These are phyloP conservation scores for Tricholoma flavovirens DNA, from an alignment of 768 basidiomycete species.

Conservation along the genomic window DNA sequence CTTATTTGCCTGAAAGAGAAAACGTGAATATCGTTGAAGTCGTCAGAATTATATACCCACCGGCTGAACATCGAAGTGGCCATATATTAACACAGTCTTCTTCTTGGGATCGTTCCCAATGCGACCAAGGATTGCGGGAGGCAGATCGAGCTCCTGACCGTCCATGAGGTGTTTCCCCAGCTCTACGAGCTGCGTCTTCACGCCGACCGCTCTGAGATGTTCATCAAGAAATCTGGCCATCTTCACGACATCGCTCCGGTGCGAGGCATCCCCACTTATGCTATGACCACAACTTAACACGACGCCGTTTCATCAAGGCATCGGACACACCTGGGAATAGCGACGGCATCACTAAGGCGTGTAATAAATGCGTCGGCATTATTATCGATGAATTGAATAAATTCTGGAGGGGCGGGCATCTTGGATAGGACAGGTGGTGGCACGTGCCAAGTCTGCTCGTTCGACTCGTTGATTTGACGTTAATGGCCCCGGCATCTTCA, in stretches of 20 bases:
- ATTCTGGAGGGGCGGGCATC: slow-evolving; percentile 47
- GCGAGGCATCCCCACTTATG: slow-evolving; percentile 64
- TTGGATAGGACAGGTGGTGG: not conserved
- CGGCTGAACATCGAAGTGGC: slow-evolving; percentile 95
- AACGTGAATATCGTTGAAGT: not conserved
- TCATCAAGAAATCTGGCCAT: slow-evolving; percentile 83
- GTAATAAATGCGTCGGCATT: slow-evolving; percentile 72
- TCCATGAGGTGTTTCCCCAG: slow-evolving; percentile 69
- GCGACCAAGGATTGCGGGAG: slow-evolving; percentile 77
- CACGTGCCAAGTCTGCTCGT: no score
- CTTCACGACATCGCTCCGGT: slow-evolving; percentile 68
- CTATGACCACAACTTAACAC: slow-evolving; percentile 27
- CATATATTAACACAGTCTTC: slow-evolving; percentile 92
- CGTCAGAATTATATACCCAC: no score
- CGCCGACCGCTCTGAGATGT: slow-evolving; percentile 73
- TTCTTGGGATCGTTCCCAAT: slow-evolving; percentile 82
- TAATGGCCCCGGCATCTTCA: slow-evolving; percentile 4
- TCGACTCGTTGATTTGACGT: not conserved
- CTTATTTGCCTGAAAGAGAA: slow-evolving; percentile 31
- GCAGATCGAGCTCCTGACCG: slow-evolving; percentile 67
- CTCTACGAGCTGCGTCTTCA: slow-evolving; percentile 65
- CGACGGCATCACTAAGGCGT: slow-evolving; percentile 74
- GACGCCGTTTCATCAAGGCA: not conserved
- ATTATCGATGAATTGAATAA: slow-evolving; percentile 53
- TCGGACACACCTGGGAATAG: slow-evolving; percentile 62